These are phyloP conservation scores for Sedum album DNA, from an alignment of 164 flowering plant species.

Conservation along the genomic window DNA sequence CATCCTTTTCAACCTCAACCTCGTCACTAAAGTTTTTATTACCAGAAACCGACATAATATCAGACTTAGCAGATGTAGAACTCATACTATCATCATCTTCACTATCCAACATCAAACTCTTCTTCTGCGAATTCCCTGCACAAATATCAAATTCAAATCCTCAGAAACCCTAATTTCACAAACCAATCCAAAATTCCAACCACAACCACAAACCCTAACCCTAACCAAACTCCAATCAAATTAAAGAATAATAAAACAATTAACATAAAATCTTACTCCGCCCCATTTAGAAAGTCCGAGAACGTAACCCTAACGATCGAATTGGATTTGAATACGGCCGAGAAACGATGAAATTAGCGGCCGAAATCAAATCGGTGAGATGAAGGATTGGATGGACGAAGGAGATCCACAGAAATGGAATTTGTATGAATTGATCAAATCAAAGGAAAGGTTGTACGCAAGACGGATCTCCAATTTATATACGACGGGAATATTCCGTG, in stretches of 20 bases:
- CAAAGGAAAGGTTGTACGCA: too few relatives aligned
- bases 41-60: conserved; percentile 28
- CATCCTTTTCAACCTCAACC: conserved; percentile 32
- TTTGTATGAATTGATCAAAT: background rate
- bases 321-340: background rate
- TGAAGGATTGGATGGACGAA: background rate
- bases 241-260: background rate
- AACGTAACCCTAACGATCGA: background rate
- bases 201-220: background rate
- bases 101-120: conserved; percentile 45
- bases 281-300: background rate
- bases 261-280: background rate
- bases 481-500: background rate
- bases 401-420: background rate
- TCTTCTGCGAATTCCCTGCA: conserved; percentile 54
- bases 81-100: conserved; percentile 70
- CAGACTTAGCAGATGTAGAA: conserved; percentile 42
- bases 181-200: background rate
- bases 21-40: conserved; percentile 28
- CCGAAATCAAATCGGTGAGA: background rate
- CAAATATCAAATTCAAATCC: background rate
- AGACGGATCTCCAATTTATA: background rate
- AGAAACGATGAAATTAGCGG: too few relatives aligned
- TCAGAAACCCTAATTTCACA: background rate
- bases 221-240: too few relatives aligned